A percentile compares a stretch with the other conserved stretches of the same genome.
These are phyloP conservation scores for Podospora anserina DNA, from an alignment of 495 filamentous ascomycete genomes.

Conservation along the genomic window DNA sequence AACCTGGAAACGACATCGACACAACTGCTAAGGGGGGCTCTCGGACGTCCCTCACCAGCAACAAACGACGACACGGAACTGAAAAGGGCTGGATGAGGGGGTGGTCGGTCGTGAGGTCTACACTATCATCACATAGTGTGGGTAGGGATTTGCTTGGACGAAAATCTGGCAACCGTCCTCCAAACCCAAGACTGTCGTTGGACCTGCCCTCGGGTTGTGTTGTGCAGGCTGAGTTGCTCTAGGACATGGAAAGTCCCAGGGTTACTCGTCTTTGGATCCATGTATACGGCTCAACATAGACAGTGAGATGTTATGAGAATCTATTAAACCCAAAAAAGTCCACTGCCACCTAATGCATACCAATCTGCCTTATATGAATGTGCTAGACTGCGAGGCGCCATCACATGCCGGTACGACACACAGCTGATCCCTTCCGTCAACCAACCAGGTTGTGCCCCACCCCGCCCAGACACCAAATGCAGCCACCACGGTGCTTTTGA, in stretches of 20 bases:
- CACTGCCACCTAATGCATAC: not conserved
- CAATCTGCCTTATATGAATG: not conserved
- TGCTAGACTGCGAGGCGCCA: not conserved
- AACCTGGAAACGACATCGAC: not conserved
- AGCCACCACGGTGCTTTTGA: conserved; percentile 3
- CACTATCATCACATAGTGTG: not conserved
- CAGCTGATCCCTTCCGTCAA: not conserved
- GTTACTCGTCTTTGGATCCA: not conserved
- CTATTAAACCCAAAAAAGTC: not conserved
- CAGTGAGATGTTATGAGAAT: not conserved
- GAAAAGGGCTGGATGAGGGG: not conserved
- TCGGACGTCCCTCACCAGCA: not conserved
- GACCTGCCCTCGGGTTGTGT: not conserved
- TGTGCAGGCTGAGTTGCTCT: not conserved
- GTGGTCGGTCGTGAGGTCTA: not conserved
- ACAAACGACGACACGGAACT: not conserved
- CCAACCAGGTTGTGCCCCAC: conserved; percentile 14
- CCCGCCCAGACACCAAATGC: conserved; percentile 6
- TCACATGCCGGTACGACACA: not conserved
- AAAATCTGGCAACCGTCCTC: not conserved
- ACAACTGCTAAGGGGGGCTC: not conserved
- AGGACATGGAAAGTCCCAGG: not conserved
- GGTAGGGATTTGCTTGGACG: not conserved
- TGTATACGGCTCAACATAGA: not conserved
- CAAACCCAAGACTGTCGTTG: not conserved